These are phyloP conservation scores for Trichoderma aggressivum DNA, from an alignment of 2,329 filamentous ascomycete genomes.

Conservation along the genomic window DNA sequence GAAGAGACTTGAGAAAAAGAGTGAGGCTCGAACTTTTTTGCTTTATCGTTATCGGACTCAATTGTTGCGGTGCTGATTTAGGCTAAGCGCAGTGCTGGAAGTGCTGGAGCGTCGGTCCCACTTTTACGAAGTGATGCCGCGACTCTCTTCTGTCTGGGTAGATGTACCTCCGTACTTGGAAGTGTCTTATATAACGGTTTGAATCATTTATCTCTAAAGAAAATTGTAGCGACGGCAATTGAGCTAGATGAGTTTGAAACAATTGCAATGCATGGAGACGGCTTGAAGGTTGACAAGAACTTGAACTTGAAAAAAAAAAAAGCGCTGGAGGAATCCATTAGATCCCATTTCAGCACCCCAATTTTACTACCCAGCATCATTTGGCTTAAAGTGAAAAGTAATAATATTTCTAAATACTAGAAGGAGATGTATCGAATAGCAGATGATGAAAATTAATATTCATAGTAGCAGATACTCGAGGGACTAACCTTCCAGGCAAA, in stretches of 20 bases:
- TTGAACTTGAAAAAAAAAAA: not conserved
- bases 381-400: not conserved
- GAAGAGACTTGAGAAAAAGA: not conserved
- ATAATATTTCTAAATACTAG: not conserved
- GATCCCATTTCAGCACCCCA: not conserved
- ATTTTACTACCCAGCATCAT: not conserved
- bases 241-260: not conserved
- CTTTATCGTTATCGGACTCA: constrained; percentile 17
- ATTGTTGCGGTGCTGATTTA: constrained; percentile 19
- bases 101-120: not conserved
- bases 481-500: not conserved
- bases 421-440: not conserved
- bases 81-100: not conserved
- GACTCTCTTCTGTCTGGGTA: not conserved
- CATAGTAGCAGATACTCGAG: not conserved
- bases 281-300: not conserved
- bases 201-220: not conserved
- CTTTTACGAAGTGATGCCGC: not conserved
- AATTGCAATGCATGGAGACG: not conserved
- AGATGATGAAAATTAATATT: not conserved
- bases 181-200: not conserved
- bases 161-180: not conserved
- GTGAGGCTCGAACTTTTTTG: constrained; percentile 8
- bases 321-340: not conserved
- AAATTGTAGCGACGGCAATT: not conserved